Conservation (phyloP, 805 yeast genomes). For the Sugiyamaella chiloensis region DNA sequence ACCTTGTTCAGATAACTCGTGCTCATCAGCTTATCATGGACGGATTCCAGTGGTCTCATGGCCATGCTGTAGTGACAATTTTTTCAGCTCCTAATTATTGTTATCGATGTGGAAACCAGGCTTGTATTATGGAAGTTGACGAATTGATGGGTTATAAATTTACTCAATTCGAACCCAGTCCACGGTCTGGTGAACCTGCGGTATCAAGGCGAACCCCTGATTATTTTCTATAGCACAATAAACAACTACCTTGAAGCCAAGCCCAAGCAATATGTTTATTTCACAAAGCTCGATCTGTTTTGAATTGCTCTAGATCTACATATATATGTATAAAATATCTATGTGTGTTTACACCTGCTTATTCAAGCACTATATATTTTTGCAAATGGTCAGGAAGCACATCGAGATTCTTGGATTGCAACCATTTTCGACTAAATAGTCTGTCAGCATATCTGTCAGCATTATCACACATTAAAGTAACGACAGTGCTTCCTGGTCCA, state of each 20-base stretch:
- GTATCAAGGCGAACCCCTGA: conserved; percentile 94
- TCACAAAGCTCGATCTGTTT: too few species aligned
- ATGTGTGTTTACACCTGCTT: too few species aligned
- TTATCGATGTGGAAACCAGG: conserved; percentile 93
- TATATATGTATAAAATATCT: too few species aligned
- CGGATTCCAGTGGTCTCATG: conserved; percentile 90
- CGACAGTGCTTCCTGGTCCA: conserved; percentile 77
- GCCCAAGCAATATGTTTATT: too few species aligned
- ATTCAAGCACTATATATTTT: conserved; percentile 56
- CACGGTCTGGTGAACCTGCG: conserved; percentile 96
- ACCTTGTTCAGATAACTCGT: conserved; percentile 79
- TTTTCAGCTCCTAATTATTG: conserved; percentile 93
- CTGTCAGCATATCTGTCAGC: conserved; percentile 87
- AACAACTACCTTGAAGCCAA: too few species aligned
- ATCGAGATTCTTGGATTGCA: conserved; percentile 63
- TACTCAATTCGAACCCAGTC: conserved; percentile 87
- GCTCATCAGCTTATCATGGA: conserved; percentile 99
- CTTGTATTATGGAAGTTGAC: conserved; percentile 93
- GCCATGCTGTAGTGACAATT: conserved; percentile 79
- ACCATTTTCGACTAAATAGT: conserved; percentile 74
- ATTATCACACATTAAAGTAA: conserved; percentile 84
- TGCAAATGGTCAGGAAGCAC: conserved; percentile 67
- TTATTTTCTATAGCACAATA: conserved; percentile 75
- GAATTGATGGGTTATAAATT: conserved; percentile 84
- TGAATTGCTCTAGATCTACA: too few species aligned